Base-by-base conservation (phyloP, 148 eudicot genomes). In the Spergularia marina region DNA sequence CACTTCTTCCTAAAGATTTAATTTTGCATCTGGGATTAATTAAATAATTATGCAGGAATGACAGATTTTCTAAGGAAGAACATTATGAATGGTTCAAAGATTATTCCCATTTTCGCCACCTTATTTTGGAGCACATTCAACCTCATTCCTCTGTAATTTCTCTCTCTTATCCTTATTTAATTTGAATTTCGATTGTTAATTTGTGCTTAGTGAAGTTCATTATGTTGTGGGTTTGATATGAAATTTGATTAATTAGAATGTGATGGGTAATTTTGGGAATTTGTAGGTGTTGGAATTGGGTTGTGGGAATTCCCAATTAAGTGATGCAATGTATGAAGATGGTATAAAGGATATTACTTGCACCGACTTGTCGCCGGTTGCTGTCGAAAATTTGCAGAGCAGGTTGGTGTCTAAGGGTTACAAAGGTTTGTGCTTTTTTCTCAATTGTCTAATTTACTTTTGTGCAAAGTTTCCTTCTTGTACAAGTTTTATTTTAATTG, bases 21-120 rank as follows among this genome's bases (percentile, higher is more conserved):
- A 7, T 16, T 14, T 11, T 25, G 21, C 56, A 18, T 59, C 56
- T 65, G 21, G 25, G 25, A 74, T 47, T 53, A 61, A 3, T 3
- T 11, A 1, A 18, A 3, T 60, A 54, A 5, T 25, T 13, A 47
- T 41, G 44, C 85, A 92, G 97, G 99, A 91, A 95, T 66, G 88
- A 85, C 70, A 90, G 99, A 77, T 95, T 95, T 74, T 59, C 83
- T 34, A 76, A 75, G 5, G 99, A 92, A 74, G 96, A 95, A 58
- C 97, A 92, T 78, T 95, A 95, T 64, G 97, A 95, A 80, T 95
- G 99, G 96, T 82, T 95, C 59, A 95, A 95, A 85, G 97, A 95
- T 71, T 95, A 95, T 68, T 86, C 99, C 17, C 94, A 92, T 83
- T 92, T 95, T 55, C 96, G 91, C 14, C 96, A 92, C 82, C 92